Evolutionary conservation across 768 basidiomycete genomes (phyloP).

Genomic region (Holtermanniella nyarrowii): DNA sequence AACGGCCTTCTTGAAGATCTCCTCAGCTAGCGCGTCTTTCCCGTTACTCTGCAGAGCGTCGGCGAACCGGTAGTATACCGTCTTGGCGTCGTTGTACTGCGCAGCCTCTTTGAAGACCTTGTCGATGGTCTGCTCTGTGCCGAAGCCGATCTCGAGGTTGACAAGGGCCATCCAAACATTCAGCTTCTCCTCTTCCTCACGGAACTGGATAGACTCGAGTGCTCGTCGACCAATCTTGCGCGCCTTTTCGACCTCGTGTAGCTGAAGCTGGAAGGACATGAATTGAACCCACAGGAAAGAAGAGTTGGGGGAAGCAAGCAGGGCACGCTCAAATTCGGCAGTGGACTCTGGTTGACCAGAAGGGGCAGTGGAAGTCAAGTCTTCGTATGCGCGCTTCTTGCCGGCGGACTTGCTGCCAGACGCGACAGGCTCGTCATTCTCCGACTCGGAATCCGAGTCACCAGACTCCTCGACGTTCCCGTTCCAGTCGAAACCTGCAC

Average conservation of each 20-base stretch:
- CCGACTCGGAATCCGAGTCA: conserved; percentile 46
- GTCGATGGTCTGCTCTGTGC: conserved; percentile 69
- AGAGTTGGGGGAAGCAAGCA: conserved; percentile 90
- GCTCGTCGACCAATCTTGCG: conserved; percentile 76
- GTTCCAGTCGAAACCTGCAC: conserved; percentile 41
- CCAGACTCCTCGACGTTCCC: conserved; percentile 30
- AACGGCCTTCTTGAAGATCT: conserved; percentile 71
- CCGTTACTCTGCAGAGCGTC: conserved; percentile 72
- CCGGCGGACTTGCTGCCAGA: conserved; percentile 47
- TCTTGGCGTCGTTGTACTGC: conserved; percentile 84
- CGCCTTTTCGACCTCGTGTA: conserved; percentile 94
- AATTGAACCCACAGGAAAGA: conserved; percentile 98
- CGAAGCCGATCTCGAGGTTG: conserved; percentile 88
- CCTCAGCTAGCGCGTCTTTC: conserved; percentile 85
- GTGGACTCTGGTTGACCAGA: conserved; percentile 77
- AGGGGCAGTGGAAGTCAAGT: conserved; percentile 72
- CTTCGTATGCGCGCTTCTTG: conserved; percentile 46
- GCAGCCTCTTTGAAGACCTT: conserved; percentile 80
- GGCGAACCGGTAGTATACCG: conserved; percentile 72
- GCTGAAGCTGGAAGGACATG: conserved; percentile 95
- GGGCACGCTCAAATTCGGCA: conserved; percentile 83
- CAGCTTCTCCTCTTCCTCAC: conserved; percentile 89
- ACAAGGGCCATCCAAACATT: conserved; percentile 96
- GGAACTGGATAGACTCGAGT: conserved; percentile 75
- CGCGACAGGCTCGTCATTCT: conserved; percentile 16